A percentile compares a stretch with the other conserved stretches of the same genome.
Evolutionary conservation across 1,284 basidiomycete species (phyloP).

Genomic region (Ganoderma lucidum): DNA sequence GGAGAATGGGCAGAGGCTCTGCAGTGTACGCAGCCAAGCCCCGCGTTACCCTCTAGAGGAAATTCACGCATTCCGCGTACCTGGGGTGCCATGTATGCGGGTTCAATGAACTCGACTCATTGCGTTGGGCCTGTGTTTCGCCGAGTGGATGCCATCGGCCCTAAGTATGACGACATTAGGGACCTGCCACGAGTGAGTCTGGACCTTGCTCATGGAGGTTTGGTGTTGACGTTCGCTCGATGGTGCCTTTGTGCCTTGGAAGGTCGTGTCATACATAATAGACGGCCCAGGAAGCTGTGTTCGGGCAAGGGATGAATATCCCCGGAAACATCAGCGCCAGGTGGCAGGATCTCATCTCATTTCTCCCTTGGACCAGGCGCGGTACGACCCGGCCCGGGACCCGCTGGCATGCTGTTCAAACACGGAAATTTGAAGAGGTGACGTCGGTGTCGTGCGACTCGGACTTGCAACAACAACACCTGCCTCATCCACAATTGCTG

Average conservation of each 20-base stretch:
- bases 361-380: background rate
- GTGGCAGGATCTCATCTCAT: constrained; percentile 3
- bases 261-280: background rate
- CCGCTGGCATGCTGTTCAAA: constrained; percentile 3
- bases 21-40: background rate
- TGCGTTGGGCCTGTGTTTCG: background rate
- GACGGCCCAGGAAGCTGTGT: background rate
- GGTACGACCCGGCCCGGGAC: background rate
- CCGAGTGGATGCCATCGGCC: background rate
- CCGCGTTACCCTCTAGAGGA: background rate
- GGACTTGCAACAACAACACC: background rate
- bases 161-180: background rate
- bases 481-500: background rate
- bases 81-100: constrained; percentile 8
- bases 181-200: background rate
- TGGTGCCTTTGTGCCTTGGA: constrained; percentile 5
- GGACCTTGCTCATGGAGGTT: background rate
- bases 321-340: background rate
- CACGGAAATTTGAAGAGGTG: constrained; percentile 2
- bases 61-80: constrained; percentile 6
- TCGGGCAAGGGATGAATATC: background rate
- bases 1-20: constrained; percentile 9
- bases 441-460: background rate
- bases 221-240: constrained; percentile 2
- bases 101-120: background rate